Conservation (phyloP, 805 yeast genomes). For the Hanseniaspora taiwanica region DNA sequence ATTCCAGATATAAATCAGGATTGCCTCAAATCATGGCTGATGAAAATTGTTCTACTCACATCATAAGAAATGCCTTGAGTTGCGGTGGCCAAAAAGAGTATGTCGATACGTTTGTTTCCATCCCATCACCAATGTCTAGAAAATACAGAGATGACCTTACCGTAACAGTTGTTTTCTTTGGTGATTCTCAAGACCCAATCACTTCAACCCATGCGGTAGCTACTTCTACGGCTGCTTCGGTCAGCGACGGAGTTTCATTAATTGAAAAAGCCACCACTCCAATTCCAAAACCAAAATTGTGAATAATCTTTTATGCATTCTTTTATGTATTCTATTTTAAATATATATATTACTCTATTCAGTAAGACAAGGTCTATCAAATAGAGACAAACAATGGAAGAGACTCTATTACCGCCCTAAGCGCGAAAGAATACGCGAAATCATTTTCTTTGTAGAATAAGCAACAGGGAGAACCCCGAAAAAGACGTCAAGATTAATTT, state of each 20-base stretch:
- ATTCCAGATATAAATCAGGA: conserved; percentile 19
- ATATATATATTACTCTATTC: neutral
- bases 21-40: conserved; percentile 45
- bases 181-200: conserved; percentile 33
- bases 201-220: neutral
- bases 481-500: no score
- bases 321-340: no score
- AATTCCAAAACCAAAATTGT: conserved; percentile 16
- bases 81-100: conserved; percentile 83
- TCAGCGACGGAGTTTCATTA: conserved; percentile 12
- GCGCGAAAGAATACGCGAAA: neutral
- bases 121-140: conserved; percentile 85
- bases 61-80: conserved; percentile 82
- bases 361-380: no score
- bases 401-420: no score
- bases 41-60: conserved; percentile 80
- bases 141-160: conserved; percentile 92
- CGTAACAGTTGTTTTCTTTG: conserved; percentile 90
- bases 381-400: no score
- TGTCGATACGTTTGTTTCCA: conserved; percentile 74
- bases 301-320: no score
- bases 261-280: conserved; percentile 17
- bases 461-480: no score
- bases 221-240: neutral
- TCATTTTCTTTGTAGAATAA: neutral